Base-by-base conservation (phyloP, 176 grass and related monocot species). In the Zea mays region DNA sequence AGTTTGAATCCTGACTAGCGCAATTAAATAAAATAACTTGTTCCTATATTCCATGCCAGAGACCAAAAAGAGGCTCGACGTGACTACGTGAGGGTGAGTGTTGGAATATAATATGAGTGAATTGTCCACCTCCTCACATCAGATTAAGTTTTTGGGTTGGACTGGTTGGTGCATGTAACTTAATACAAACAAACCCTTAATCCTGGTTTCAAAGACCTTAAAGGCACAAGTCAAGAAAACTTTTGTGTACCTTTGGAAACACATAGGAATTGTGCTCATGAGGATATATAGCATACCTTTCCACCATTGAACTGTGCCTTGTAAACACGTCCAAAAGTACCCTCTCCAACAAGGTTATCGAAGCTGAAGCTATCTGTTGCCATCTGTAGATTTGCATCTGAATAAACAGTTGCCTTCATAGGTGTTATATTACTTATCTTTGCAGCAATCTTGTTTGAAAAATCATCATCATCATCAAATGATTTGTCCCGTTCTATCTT, bases 311-410 rank as follows among this genome's bases (percentile, higher is more conserved):
- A 98, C 56, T 94, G 78, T 73, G 92, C 90, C 81, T 68, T 90
- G 76, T 92, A 98, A 85, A 98, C 92, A 78, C 89, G 91, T 62
- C 96, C 96, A 88, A 98, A 98, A 77, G 80, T 82, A 76, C 92
- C 96, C 83, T 98, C 96, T 55, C 92, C 96, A 48, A 98, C 79
- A 87, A 98, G 85, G 81, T 88, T 98, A 1, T 95, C 89, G 17
- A 88, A 81, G 65, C 67, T 94, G 62, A 98, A 98, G 79, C 96
- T 98, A 49, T 94, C 85, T 68, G 92, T 98, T 80, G 89, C 92
- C 83, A 98, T 90, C 77, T 98, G 96, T 62, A 98, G 81, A 62
- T 98, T 91, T 16, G 96, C 89, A 72, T 94, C 91, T 84, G 95
- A 94, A 98, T 94, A 98, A 71, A 90, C 76, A 74, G 81, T 75